A percentile compares a stretch with the other conserved stretches of the same genome.
These are phyloP conservation scores for Beauveria asiatica DNA, from an alignment of 2,329 filamentous ascomycete species.

Conservation along the genomic window DNA sequence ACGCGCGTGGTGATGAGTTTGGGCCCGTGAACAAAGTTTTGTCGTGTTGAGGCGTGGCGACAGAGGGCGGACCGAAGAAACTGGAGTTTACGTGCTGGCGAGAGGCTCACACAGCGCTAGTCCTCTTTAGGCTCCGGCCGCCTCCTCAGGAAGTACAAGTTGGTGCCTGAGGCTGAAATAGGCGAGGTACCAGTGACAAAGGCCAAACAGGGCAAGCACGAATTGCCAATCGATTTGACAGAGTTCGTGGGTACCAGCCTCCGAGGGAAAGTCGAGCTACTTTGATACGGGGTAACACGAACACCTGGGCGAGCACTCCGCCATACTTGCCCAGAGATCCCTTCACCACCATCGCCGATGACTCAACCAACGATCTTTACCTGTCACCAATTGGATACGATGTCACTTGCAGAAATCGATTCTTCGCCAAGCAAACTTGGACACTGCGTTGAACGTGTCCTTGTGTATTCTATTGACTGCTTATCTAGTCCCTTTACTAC, in stretches of 20 bases:
- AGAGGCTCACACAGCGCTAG: slow-evolving; percentile 24
- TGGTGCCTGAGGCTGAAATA: slow-evolving; percentile 21
- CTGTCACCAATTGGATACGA: neutral
- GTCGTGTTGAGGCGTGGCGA: slow-evolving; percentile 35
- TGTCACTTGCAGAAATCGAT: neutral
- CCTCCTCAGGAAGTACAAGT: slow-evolving; percentile 13
- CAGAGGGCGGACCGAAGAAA: slow-evolving; percentile 33
- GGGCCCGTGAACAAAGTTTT: slow-evolving; percentile 30
- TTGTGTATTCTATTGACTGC: slow-evolving; percentile 6
- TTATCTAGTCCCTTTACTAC: slow-evolving; percentile 13
- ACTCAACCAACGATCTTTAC: slow-evolving; percentile 13
- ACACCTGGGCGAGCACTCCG: neutral
- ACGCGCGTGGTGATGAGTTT: slow-evolving; percentile 44
- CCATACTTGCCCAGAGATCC: neutral
- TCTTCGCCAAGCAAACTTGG: neutral
- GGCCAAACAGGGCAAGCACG: neutral
- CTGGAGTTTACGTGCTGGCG: slow-evolving; percentile 34
- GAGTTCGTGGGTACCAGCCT: neutral
- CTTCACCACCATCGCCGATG: slow-evolving; percentile 13
- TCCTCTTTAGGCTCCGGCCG: slow-evolving; percentile 17
- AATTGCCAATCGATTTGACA: neutral
- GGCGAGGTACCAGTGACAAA: slow-evolving; percentile 7
- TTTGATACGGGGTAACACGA: slow-evolving; percentile 1
- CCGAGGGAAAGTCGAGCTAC: neutral
- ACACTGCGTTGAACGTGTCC: neutral